Conservation (phyloP, 176 grass and related monocot genomes). For the Rhynchospora breviuscula region DNA sequence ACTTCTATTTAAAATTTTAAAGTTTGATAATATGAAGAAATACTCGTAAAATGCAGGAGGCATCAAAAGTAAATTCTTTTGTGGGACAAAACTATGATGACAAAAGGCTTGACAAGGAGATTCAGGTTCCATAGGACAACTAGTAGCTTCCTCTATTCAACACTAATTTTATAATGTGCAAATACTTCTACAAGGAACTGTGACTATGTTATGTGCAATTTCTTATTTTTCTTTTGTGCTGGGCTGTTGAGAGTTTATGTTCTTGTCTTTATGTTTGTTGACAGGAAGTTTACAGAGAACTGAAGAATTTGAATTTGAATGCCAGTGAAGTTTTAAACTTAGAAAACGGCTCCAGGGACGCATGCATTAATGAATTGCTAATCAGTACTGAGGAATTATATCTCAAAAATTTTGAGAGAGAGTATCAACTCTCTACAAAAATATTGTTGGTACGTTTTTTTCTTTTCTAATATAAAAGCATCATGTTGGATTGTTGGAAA, state of each 20-base stretch:
- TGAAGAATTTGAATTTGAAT: conserved; percentile 11
- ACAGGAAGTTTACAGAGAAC: conserved; percentile 19
- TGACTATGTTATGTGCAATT: neutral
- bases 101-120: neutral
- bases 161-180: neutral
- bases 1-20: neutral
- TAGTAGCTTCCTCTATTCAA: neutral
- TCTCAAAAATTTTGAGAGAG: conserved; percentile 16
- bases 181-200: neutral
- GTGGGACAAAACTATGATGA: neutral
- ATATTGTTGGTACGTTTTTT: conserved; percentile 17
- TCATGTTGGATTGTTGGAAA: neutral
- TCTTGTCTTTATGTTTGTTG: neutral
- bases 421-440: conserved; percentile 27
- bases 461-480: neutral
- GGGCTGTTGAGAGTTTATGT: neutral
- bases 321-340: conserved; percentile 8
- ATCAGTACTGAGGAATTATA: conserved; percentile 1
- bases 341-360: conserved; percentile 1
- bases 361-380: conserved; percentile 22
- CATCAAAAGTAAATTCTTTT: conserved; percentile 2
- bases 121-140: conserved; percentile 1
- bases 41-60: conserved; percentile 6
- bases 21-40: neutral
- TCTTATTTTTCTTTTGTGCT: neutral